phyloP scores from a whole-genome alignment of 106 monocot genomes.

The Acorus calamus region DNA sequence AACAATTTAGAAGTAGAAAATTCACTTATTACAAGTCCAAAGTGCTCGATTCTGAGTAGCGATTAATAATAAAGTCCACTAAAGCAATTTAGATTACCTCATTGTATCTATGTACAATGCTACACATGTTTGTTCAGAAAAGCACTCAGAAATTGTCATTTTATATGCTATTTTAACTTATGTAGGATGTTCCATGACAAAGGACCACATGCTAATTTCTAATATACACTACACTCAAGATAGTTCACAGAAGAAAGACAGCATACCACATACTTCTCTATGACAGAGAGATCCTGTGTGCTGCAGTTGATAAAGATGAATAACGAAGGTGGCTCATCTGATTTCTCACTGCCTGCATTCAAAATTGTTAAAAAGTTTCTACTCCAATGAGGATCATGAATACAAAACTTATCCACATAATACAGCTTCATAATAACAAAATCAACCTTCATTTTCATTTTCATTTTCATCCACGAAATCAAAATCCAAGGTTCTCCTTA shows the following conservation, averaged over 20 bases:
- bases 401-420: not conserved
- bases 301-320: constrained; percentile 92
- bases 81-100: too few species aligned
- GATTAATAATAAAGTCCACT: too few species aligned
- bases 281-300: constrained; percentile 79
- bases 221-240: too few species aligned
- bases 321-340: constrained; percentile 65
- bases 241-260: not conserved
- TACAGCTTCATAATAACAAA: not conserved
- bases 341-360: constrained; percentile 34
- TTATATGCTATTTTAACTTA: too few species aligned
- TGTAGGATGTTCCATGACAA: too few species aligned
- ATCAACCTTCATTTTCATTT: constrained; percentile 55
- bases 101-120: too few species aligned
- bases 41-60: too few species aligned
- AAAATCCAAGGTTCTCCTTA: constrained; percentile 84
- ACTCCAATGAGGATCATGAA: not conserved
- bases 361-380: not conserved
- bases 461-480: constrained; percentile 59
- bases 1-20: too few species aligned
- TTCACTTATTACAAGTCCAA: too few species aligned
- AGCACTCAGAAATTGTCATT: too few species aligned
- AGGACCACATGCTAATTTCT: too few species aligned
- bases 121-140: too few species aligned
- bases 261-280: constrained; percentile 99